A percentile compares a stretch with the other conserved stretches of the same genome.
Evolutionary conservation across 495 filamentous ascomycete species (phyloP).

Genomic region (Neurospora cerealis): DNA sequence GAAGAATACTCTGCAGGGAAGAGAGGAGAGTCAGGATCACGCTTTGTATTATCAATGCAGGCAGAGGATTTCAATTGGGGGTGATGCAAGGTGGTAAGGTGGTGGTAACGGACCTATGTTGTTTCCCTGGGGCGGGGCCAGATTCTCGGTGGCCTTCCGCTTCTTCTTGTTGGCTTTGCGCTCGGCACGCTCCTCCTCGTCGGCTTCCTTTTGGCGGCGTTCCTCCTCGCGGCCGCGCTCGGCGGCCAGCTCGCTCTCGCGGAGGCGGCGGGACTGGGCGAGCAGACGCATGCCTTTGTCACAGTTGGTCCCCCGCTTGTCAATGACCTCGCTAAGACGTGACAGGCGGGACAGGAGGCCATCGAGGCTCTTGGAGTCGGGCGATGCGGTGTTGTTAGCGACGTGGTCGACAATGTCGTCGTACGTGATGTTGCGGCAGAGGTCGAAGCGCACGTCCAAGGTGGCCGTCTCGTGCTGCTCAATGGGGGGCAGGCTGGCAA

Average conservation of each 20-base stretch:
- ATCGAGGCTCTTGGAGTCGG: conserved; percentile 65
- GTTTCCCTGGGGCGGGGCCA: conserved; percentile 52
- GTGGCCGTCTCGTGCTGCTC: conserved; percentile 54
- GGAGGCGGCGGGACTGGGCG: conserved; percentile 50
- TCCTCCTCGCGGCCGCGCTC: conserved; percentile 32
- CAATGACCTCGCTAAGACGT: conserved; percentile 53
- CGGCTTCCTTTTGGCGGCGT: conserved; percentile 25
- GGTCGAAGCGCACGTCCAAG: conserved; percentile 45
- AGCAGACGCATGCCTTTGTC: conserved; percentile 67
- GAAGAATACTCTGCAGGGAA: conserved; percentile 31
- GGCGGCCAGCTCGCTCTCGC: conserved; percentile 37
- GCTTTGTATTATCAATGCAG: background rate
- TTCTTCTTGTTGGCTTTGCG: conserved; percentile 48
- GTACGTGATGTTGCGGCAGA: conserved; percentile 50
- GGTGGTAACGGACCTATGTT: conserved; percentile 42
- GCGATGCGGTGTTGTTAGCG: conserved; percentile 54
- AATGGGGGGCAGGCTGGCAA: conserved; percentile 38
- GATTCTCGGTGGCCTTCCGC: conserved; percentile 39
- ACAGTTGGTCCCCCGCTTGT: conserved; percentile 50
- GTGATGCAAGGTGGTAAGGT: background rate
- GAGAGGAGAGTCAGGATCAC: background rate
- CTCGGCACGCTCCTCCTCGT: conserved; percentile 37
- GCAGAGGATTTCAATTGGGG: background rate
- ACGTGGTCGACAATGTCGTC: conserved; percentile 60
- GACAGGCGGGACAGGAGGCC: conserved; percentile 57